Base-by-base conservation (phyloP, 306 rosid genomes). In the Comarum palustre region DNA sequence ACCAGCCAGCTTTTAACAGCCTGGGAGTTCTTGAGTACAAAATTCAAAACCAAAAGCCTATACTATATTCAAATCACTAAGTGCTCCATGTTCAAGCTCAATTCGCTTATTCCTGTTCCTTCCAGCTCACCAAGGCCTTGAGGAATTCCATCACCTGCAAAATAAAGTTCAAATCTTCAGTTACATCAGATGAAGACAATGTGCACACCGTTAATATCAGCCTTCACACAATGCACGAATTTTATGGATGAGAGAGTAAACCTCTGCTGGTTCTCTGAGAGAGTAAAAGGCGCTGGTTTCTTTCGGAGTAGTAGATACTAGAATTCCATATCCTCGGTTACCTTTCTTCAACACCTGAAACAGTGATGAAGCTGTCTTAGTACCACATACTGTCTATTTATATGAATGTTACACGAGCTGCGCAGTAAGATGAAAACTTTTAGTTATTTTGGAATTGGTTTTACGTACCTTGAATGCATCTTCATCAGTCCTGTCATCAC, bases 401-500 rank as follows among this genome's bases (percentile, higher is more conserved):
- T n/a, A 31, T 17, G 45, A 47, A 57, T 6, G 57, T 17, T 19
- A 6, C 20, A 7, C 20, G 46, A 20, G 5, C 34, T 1, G 22
- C 14, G 1, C 15, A 3, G 17, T 46, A 15, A 42, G 22, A 66
- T 2, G 4, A 6, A 1, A 14, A 57, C 38, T 27, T 63, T 29
- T n/a, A 27, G 34, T 20, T 29, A n/a, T 24, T 8, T 8, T 7
- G 1, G 63, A 13, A n/a, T 24, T 25, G 17, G n/a, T 11, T 9
- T 45, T 76, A 90, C 97, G 19, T 45, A 45, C 50, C 98, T 84
- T 91, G 73, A 94, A 91, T 32, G 97, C 98, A 77, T 94, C 98
- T 84, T 94, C 98, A 66, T 94, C 98, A 24, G 91, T 90, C 75
- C 75, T 87, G 66, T 94, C 98, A 72, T 94, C 98, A 14, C 98